Evolutionary conservation across 2,329 filamentous ascomycete species (phyloP), one percentile per base, ranked within the genome.

Genomic region (Colletotrichum sp.): DNA sequence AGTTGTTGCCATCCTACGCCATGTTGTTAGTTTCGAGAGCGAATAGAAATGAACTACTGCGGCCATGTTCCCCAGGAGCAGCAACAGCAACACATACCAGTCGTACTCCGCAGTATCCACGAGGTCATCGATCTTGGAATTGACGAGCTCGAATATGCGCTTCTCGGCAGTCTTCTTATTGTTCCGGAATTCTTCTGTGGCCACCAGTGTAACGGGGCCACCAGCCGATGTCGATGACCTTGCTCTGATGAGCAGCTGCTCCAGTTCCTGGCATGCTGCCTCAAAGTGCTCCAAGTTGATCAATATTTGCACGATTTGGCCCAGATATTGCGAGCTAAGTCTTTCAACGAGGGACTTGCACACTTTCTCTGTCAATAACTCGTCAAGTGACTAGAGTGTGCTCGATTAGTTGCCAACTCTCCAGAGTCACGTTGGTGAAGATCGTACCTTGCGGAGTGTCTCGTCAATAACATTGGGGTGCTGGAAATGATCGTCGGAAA

Each of bases 261-360:
- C 96, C 1, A 99, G 89, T 81, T 99, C 96, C 80, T 93, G 92
- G 82, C 97, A 99, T 7, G 97, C 97, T 64, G 92, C 95, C 86
- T 99, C 96, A 83, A 99, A 99, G 84, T 99, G 96, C 83, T 99
- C 96, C 21, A 99, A 87, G 82, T 99, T 99, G 82, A 98, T 99
- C 69, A 99, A 89, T 79, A 99, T 99, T 83, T 99, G 97, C 28
- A 99, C 97, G 78, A 99, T 99, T 84, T 99, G 97, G 4, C 97
- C 97, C 3, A 98, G 90, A 82, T 99, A 99, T 83, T 99, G 96
- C 3, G 96, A 98, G 80, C 92, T 94, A 8, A 99, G 90, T 68
- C 95, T 92, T 80, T 98, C 95, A 16, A 99, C 94, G 12, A 99
- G 90, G 6, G 94, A 95, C 80, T 95, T 92, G 88, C 96, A 99